Conservation (phyloP, 2,329 filamentous ascomycete genomes). For the Penicillium digitatum region DNA sequence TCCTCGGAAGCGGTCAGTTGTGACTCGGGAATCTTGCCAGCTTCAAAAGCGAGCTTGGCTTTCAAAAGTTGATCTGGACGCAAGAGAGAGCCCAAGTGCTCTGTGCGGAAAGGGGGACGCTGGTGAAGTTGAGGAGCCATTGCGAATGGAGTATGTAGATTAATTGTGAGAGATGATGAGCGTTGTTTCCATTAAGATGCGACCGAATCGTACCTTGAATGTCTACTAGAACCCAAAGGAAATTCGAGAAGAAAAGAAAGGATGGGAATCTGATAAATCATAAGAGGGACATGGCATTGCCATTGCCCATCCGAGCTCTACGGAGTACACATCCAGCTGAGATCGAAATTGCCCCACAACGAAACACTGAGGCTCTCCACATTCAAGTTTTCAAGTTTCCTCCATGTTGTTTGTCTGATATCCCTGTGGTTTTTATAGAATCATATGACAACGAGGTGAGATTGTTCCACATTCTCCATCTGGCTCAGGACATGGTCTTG, state of each 20-base stretch:
- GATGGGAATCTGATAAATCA: neutral
- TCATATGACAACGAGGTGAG: no score
- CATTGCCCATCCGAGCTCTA: constrained; percentile 4
- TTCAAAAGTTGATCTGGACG: constrained; percentile 61
- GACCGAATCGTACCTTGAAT: neutral
- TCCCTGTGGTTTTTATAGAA: neutral
- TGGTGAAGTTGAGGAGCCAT: constrained; percentile 37
- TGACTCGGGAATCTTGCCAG: constrained; percentile 52
- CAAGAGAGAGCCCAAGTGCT: constrained; percentile 68
- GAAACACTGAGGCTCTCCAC: constrained; percentile 19
- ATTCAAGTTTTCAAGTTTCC: neutral
- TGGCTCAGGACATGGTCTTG: neutral
- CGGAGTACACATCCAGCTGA: neutral
- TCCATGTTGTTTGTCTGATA: neutral
- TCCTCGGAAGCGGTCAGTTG: constrained; percentile 62
- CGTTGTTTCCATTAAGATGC: neutral
- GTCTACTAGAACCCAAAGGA: neutral
- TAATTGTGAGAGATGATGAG: neutral
- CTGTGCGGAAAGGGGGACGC: constrained; percentile 63
- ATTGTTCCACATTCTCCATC: no score
- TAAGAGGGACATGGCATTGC: constrained; percentile 17
- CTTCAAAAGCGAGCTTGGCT: constrained; percentile 55
- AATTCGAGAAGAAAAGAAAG: neutral
- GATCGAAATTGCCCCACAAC: constrained; percentile 9
- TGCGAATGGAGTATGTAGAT: constrained; percentile 9